These are phyloP conservation scores for Thraustotheca clavata DNA, from an alignment of 352 stramenopile genomes.

Conservation along the genomic window DNA sequence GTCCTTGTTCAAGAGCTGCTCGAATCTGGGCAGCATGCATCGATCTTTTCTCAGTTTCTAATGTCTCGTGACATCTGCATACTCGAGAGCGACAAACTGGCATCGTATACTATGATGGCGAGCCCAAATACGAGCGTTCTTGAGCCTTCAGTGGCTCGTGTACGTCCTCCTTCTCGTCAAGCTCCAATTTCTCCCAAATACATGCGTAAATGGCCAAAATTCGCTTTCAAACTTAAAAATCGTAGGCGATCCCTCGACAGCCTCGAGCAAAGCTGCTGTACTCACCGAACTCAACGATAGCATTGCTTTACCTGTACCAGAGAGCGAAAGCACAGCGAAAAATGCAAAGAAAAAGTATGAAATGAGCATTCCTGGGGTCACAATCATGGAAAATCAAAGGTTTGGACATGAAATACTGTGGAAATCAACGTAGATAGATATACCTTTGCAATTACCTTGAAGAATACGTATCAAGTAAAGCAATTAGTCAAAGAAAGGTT, in stretches of 20 bases:
- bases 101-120: neutral
- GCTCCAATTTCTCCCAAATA: neutral
- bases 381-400: constrained; percentile 4
- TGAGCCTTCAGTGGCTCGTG: neutral
- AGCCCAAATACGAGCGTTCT: neutral
- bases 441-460: constrained; percentile 76
- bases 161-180: neutral
- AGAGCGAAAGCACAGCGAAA: neutral
- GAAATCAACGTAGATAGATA: constrained; percentile 42
- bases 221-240: neutral
- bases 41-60: constrained; percentile 2
- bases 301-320: neutral
- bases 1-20: constrained; percentile 49
- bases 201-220: neutral
- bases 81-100: neutral
- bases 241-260: neutral
- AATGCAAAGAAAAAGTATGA: neutral
- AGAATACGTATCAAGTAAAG: constrained; percentile 76
- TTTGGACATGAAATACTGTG: neutral
- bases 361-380: neutral
- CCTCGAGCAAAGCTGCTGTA: constrained; percentile 4
- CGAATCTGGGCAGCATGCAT: constrained; percentile 51
- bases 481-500: constrained; percentile 56
- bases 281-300: constrained; percentile 13
- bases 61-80: too few species aligned